Percentiles rank a stretch among this genome's conserved stretches.
phyloP scores from a whole-genome alignment of 345 rosid genomes.

The Eucalyptus polybractea region DNA sequence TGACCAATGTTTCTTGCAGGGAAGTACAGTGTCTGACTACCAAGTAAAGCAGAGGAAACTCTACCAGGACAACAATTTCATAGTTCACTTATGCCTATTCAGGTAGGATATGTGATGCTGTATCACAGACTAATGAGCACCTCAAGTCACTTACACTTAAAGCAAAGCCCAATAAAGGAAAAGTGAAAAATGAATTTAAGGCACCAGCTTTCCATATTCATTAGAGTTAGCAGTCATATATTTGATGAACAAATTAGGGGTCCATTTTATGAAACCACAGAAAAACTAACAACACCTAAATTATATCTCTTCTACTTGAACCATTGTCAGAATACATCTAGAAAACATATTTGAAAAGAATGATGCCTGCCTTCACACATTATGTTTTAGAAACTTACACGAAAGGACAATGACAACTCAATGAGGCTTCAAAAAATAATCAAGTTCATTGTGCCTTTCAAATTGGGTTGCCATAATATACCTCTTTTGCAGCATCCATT shows the following conservation, averaged over 20 bases:
- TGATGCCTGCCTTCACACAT: neutral
- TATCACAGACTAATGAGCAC: neutral
- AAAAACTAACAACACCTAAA: neutral
- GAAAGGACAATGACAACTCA: neutral
- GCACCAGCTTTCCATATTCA: neutral
- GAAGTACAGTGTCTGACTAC: neutral
- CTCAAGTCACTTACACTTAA: neutral
- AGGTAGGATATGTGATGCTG: neutral
- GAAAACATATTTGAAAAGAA: neutral
- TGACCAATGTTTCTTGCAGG: neutral
- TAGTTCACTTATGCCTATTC: neutral
- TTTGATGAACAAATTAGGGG: neutral
- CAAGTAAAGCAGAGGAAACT: neutral
- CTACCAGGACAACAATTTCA: neutral
- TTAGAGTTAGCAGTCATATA: neutral
- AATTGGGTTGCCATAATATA: slow-evolving; percentile 3
- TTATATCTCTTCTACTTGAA: neutral
- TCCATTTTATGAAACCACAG: neutral
- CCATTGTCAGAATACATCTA: neutral
- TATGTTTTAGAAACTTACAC: neutral
- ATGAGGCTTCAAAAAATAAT: neutral
- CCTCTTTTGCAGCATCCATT: slow-evolving; percentile 83
- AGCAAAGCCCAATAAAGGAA: neutral
- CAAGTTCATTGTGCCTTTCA: neutral
- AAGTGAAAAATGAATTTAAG: neutral